These are phyloP conservation scores for Rutstroemia sp. DNA, from an alignment of 2,329 filamentous ascomycete species.

Conservation along the genomic window DNA sequence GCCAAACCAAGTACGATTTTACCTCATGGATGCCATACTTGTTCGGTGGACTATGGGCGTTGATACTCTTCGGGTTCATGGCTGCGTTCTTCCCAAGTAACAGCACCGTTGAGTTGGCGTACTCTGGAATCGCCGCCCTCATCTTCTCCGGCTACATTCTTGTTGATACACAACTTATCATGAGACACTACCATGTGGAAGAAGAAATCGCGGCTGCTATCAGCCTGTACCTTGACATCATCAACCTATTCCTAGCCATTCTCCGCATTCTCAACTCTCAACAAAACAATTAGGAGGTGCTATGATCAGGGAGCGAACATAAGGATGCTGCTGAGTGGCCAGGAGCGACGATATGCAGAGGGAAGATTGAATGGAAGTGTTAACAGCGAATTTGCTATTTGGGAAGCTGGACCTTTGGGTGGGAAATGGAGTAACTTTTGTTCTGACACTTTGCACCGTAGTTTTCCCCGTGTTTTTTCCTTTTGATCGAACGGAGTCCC, in stretches of 20 bases:
- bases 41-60: constrained; percentile 81
- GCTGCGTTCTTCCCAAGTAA: constrained; percentile 78
- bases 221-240: constrained; percentile 89
- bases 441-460: too few relatives aligned
- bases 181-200: constrained; percentile 94
- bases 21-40: constrained; percentile 95
- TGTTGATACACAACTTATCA: constrained; percentile 90
- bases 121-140: constrained; percentile 72
- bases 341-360: not conserved
- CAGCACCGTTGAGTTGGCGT: constrained; percentile 76
- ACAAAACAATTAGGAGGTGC: constrained; percentile 66
- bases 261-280: constrained; percentile 90
- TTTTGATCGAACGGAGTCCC: too few relatives aligned
- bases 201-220: constrained; percentile 96
- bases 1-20: constrained; percentile 98
- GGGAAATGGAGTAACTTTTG: too few relatives aligned
- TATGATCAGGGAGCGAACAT: not conserved
- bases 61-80: constrained; percentile 92
- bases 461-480: not conserved
- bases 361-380: not conserved
- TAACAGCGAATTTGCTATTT: not conserved
- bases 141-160: constrained; percentile 94
- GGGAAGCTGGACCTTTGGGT: not conserved
- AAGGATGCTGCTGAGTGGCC: not conserved
- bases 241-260: constrained; percentile 96